phyloP scores from a whole-genome alignment of 345 rosid species.

The Salix koriyanagi region DNA sequence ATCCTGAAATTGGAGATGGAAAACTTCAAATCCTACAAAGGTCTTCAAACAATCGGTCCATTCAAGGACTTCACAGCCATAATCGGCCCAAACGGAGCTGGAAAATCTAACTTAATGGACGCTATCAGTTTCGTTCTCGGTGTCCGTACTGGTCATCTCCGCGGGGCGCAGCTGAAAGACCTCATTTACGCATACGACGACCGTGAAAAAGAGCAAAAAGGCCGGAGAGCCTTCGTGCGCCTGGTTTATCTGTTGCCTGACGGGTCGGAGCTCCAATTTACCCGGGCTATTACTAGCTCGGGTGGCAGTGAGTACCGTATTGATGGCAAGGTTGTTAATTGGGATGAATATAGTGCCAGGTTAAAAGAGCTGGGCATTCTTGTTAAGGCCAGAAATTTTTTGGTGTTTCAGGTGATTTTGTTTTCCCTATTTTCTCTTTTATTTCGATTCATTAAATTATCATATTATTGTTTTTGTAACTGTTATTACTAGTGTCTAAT shows the following conservation, averaged over 20 bases:
- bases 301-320: constrained; percentile 91
- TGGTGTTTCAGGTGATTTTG: constrained; percentile 79
- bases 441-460: neutral
- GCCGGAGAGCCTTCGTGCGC: constrained; percentile 79
- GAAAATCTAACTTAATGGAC: constrained; percentile 97
- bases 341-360: constrained; percentile 81
- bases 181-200: constrained; percentile 91
- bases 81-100: constrained; percentile 96
- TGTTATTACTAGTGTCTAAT: neutral
- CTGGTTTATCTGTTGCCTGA: constrained; percentile 64
- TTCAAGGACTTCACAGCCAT: constrained; percentile 97
- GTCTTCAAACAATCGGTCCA: constrained; percentile 76
- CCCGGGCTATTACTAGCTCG: constrained; percentile 60
- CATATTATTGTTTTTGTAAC: neutral
- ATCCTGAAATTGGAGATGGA: constrained; percentile 78
- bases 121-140: constrained; percentile 98
- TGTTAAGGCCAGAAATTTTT: constrained; percentile 93
- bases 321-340: constrained; percentile 65
- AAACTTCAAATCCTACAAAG: constrained; percentile 97
- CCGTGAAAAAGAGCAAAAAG: constrained; percentile 83
- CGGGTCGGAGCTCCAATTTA: constrained; percentile 74
- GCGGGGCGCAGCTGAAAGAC: constrained; percentile 94
- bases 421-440: neutral
- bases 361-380: constrained; percentile 81
- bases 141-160: constrained; percentile 91